Base-by-base conservation (phyloP, 306 rosid genomes). In the Rosa persica region DNA sequence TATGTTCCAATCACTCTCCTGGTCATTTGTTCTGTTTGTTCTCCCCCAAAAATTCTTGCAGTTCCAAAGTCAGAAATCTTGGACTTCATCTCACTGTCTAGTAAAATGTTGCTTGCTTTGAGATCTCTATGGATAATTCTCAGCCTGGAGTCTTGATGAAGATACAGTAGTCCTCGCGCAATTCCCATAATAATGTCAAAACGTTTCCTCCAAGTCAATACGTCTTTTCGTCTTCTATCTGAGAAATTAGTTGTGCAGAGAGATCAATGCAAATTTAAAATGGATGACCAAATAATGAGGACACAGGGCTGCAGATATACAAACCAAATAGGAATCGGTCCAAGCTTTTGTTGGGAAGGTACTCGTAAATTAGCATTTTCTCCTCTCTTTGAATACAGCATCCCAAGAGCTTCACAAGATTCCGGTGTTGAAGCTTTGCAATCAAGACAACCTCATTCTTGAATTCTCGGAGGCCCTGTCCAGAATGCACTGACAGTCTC, bases 41-140 rank as follows among this genome's bases (percentile, higher is more conserved):
- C 84, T 7, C 82, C 82, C 5, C 85, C 83, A 48, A 91, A 80
- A 74, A 86, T 87, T 81, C 88, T 87, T 67, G 93, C 96, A 88
- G 83, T 83, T 20, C 97, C 97, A 75, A 89, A 91, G 73, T 91
- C 93, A 46, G 93, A 83, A 58, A 91, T 86, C 79, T 91, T 91
- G 6, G 90, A 88, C 40, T 89, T 81, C 83, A 89, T 62, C 47
- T 72, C 67, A 65, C 65, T 68, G 65, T 89, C 92, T 13, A 91
- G 38, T 40, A 91, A 75, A 27, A 89, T 76, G 76, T 91, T 89
- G 65, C 87, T 88, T 1, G 88, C 86, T 72, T 91, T 91, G 5
- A 91, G 40, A 61, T 91, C 92, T 80, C 93, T 84, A 17, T 87
- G 92, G 27, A 89, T 86, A 44, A 91, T 86, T 80, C 86, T 83